Conservation (phyloP, 176 grass and related monocot species). For the Panicum miliaceum region DNA sequence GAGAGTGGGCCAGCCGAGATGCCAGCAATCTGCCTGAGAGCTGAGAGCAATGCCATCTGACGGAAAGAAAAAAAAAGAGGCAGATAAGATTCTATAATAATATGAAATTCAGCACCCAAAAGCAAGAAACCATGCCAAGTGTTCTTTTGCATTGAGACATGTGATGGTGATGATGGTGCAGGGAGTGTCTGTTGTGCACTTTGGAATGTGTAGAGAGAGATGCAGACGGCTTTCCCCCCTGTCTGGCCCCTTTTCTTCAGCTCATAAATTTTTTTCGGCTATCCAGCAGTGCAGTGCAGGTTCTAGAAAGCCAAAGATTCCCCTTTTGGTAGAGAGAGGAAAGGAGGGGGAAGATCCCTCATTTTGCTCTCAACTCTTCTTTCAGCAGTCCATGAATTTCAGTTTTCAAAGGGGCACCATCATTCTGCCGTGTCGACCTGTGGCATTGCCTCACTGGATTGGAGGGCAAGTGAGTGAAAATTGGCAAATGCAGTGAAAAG, state of each 20-base stretch:
- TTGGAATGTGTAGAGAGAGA: constrained; percentile 44
- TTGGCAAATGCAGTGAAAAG: background rate
- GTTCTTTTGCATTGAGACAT: constrained; percentile 40
- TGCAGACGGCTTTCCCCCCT: constrained; percentile 13
- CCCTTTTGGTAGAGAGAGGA: constrained; percentile 45
- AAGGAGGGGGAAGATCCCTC: constrained; percentile 41
- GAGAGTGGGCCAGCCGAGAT: constrained; percentile 82
- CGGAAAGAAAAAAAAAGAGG: constrained; percentile 32
- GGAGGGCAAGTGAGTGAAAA: constrained; percentile 19
- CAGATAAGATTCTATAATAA: constrained; percentile 40
- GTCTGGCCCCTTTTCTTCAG: constrained; percentile 36
- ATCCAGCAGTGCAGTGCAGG: constrained; percentile 55
- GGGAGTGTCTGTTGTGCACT: constrained; percentile 29
- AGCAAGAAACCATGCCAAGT: constrained; percentile 16
- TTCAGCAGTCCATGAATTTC: background rate
- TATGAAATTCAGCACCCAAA: constrained; percentile 33
- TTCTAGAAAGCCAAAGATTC: constrained; percentile 59
- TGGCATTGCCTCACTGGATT: constrained; percentile 24
- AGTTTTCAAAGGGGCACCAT: constrained; percentile 36
- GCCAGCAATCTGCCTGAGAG: constrained; percentile 87
- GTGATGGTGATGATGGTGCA: constrained; percentile 44
- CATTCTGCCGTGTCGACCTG: constrained; percentile 36
- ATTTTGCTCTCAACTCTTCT: background rate
- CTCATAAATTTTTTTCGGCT: constrained; percentile 50
- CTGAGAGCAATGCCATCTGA: constrained; percentile 95